Conservation (phyloP, 106 monocot species). For the Acorus calamus region DNA sequence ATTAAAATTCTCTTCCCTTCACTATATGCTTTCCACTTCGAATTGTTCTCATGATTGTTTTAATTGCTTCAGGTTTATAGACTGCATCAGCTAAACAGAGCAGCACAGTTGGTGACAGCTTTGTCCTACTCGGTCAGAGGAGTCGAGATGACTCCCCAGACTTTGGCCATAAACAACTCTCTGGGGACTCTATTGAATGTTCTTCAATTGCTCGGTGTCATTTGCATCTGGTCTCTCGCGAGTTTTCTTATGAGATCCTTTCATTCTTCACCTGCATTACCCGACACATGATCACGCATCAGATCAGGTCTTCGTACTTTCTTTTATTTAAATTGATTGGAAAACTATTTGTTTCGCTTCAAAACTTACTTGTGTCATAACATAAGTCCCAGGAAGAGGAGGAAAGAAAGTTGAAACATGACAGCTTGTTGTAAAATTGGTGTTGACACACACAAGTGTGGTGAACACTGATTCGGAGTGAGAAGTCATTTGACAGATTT, state of each 20-base stretch:
- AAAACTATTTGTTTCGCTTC: too few relatives aligned
- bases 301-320: too few relatives aligned
- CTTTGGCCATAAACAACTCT: conserved; percentile 69
- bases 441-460: too few relatives aligned
- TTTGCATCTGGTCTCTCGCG: conserved; percentile 88
- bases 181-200: conserved; percentile 66
- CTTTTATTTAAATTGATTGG: too few relatives aligned
- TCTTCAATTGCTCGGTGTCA: conserved; percentile 86
- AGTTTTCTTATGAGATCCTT: conserved; percentile 86
- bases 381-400: too few relatives aligned
- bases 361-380: too few relatives aligned
- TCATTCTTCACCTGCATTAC: conserved; percentile 33
- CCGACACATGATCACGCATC: conserved; percentile 11
- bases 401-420: too few relatives aligned
- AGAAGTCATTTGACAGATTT: too few relatives aligned
- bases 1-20: background rate
- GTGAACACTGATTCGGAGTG: too few relatives aligned
- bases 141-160: conserved; percentile 66
- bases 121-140: conserved; percentile 84
- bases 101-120: conserved; percentile 86
- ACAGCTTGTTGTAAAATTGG: too few relatives aligned
- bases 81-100: conserved; percentile 87
- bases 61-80: conserved; percentile 63
- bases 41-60: background rate
- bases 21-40: background rate